These are phyloP conservation scores for Phaeosphaeriaceae sp. DNA, from an alignment of 2,329 filamentous ascomycete genomes.

Conservation along the genomic window DNA sequence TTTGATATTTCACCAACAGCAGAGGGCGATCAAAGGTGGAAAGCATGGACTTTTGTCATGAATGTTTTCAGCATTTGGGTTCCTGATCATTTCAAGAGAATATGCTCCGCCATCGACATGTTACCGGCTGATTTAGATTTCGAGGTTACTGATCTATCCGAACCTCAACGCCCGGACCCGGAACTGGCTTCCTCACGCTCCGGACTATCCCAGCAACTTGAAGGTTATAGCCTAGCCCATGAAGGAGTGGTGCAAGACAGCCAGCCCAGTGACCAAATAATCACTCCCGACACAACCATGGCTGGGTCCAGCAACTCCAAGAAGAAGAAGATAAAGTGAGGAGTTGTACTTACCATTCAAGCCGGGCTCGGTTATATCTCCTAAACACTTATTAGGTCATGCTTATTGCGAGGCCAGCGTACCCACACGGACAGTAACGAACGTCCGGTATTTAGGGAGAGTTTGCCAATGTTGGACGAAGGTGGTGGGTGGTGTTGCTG, in stretches of 20 bases:
- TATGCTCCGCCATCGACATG: conserved; percentile 17
- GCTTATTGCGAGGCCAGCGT: too few species aligned
- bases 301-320: conserved; percentile 7
- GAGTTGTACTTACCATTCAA: background rate
- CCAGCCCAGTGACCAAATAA: conserved; percentile 10
- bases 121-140: conserved; percentile 12
- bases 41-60: conserved; percentile 25
- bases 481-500: too few species aligned
- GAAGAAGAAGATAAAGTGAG: background rate
- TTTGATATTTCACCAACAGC: conserved; percentile 10
- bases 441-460: too few species aligned
- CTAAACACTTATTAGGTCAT: too few species aligned
- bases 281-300: conserved; percentile 17
- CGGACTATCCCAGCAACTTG: conserved; percentile 12
- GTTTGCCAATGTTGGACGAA: too few species aligned
- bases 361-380: too few species aligned
- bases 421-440: too few species aligned
- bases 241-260: conserved; percentile 12
- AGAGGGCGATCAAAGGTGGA: background rate
- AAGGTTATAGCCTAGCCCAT: conserved; percentile 5
- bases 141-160: background rate
- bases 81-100: conserved; percentile 11
- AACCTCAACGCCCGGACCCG: background rate
- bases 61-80: conserved; percentile 23
- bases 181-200: conserved; percentile 11